A percentile compares a stretch with the other conserved stretches of the same genome.
Conservation (phyloP, 2,329 filamentous ascomycete species). For the Exophiala viscosa region DNA sequence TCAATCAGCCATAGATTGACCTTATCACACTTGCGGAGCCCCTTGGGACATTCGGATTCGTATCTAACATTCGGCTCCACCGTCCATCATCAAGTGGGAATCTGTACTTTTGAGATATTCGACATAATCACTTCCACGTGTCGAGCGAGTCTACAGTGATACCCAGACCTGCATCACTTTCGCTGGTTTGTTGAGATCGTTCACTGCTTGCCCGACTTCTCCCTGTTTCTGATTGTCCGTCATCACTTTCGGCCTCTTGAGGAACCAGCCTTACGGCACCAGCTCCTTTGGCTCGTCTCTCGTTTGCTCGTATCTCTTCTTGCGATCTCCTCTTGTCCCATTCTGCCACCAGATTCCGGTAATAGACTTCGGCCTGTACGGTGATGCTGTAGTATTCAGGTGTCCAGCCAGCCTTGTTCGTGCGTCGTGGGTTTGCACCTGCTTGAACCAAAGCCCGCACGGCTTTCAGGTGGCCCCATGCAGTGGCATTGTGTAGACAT, state of each 20-base stretch:
- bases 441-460: constrained; percentile 72
- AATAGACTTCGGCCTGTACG: constrained; percentile 78
- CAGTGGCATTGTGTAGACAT: constrained; percentile 79
- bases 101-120: background rate
- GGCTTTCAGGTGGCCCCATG: constrained; percentile 74
- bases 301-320: constrained; percentile 26
- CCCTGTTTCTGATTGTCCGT: constrained; percentile 11
- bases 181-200: constrained; percentile 11
- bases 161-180: constrained; percentile 23
- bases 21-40: constrained; percentile 1
- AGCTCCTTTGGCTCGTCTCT: constrained; percentile 21
- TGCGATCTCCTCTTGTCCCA: constrained; percentile 59
- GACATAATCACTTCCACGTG: constrained; percentile 21
- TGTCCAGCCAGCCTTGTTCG: constrained; percentile 76
- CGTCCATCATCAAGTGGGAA: too few relatives aligned
- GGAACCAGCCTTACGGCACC: constrained; percentile 23
- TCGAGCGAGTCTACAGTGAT: constrained; percentile 24
- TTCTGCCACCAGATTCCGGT: constrained; percentile 71
- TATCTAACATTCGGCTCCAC: too few relatives aligned
- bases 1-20: background rate
- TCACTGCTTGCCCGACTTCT: constrained; percentile 19
- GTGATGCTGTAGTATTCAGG: constrained; percentile 79
- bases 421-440: constrained; percentile 68
- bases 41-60: too few relatives aligned
- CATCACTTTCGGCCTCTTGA: constrained; percentile 22